These are phyloP conservation scores for Durio zibethinus DNA, from an alignment of 345 rosid genomes.

Conservation along the genomic window DNA sequence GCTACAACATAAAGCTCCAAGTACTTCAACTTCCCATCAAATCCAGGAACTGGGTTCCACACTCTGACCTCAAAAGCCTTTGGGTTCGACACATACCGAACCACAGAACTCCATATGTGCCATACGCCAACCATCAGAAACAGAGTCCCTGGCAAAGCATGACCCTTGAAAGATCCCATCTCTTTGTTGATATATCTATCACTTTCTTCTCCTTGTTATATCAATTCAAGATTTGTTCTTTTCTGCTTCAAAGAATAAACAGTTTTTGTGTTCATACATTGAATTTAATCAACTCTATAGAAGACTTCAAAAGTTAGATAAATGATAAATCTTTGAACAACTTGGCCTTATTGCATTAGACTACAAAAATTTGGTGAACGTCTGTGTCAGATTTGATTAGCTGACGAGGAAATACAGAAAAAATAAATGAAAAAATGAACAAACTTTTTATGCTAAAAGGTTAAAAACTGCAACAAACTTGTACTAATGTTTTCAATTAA, in stretches of 20 bases:
- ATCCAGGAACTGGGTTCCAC: constrained; percentile 86
- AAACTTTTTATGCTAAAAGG: background rate
- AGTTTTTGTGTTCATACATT: background rate
- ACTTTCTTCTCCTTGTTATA: background rate
- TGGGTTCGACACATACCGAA: constrained; percentile 59
- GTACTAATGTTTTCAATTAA: background rate
- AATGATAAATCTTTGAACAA: background rate
- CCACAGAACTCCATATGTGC: constrained; percentile 78
- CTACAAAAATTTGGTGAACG: background rate
- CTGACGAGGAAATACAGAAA: background rate
- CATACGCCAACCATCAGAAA: constrained; percentile 74
- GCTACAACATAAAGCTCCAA: constrained; percentile 82
- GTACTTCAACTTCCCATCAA: constrained; percentile 66
- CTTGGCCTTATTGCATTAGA: background rate
- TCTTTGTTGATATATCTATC: background rate
- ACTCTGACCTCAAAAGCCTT: constrained; percentile 66
- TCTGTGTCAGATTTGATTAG: background rate
- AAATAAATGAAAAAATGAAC: background rate
- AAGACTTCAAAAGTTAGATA: background rate
- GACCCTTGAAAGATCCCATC: constrained; percentile 98
- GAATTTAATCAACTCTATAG: background rate
- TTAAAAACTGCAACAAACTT: background rate
- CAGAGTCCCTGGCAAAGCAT: constrained; percentile 81
- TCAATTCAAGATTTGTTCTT: background rate
- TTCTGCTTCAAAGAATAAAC: background rate